Base-by-base conservation (phyloP, 108 stramenopile genomes). In the Discostella pseudostelligera region DNA sequence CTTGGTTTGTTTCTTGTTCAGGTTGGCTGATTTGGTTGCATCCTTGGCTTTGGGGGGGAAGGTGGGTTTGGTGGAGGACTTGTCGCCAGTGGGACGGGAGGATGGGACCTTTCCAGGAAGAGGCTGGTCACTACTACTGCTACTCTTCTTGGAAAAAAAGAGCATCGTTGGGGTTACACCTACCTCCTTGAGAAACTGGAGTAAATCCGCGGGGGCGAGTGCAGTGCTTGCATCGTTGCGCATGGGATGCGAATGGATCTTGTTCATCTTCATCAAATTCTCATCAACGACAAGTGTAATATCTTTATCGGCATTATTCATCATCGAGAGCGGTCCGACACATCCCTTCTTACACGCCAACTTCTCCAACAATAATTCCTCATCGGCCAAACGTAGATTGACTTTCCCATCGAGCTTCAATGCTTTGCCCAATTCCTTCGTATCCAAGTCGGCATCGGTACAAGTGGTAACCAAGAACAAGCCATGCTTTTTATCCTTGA, bases 401-500 rank as follows among this genome's bases (percentile, higher is more conserved):
- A 84, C 81, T 56, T 95, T 94, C 11, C 95, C 96, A 21, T 80
- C 72, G 56, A 98, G 80, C n/a, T 86, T 86, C 22, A 98, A 79
- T 22, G 83, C 37, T 53, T 73, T 81, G 39, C 79, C 95, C 37
- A 98, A 73, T 16, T 80, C 83, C 68, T 95, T 96, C 29, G 93
- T 94, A 67, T 96, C 79, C 22, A 88, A 70, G 10, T 81, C 82
- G 12, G 84, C 64, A 29, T 70, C 63, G 49, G 70, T 63, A 14
- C 74, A 77, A 28, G 78, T 79, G 0, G 61, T 59, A 8, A 94
- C 88, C 39, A 92, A 61, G 66, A 93, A 90, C 19, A 86, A 40
- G 12, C 95, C 95, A 65, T 92, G 88, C 70, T 96, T 96, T 69
- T 94, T 96, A 62, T 96, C 95, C 59, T 84, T 83, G 61, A 96